Conservation (phyloP, 805 yeast species). For the Teunomyces funiuensis region DNA sequence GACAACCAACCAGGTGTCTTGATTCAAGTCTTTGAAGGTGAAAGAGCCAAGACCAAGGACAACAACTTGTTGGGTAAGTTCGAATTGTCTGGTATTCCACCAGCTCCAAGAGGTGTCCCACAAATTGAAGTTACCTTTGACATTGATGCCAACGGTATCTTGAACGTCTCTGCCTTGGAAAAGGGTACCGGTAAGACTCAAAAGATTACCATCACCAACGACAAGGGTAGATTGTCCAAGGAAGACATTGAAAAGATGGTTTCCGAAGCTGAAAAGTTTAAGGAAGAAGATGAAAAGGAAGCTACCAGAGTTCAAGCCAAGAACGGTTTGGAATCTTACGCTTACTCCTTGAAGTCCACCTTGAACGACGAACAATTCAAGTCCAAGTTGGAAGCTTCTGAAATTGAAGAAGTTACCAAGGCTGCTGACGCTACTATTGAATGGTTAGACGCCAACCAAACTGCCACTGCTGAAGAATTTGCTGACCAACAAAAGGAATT, state of each 20-base stretch:
- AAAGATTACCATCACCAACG: constrained; percentile 97
- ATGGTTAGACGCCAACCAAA: constrained; percentile 92
- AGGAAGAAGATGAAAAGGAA: constrained; percentile 95
- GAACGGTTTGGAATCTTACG: constrained; percentile 94
- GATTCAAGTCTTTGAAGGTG: constrained; percentile 98
- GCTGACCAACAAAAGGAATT: constrained; percentile 93
- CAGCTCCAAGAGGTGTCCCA: constrained; percentile 99
- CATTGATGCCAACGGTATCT: constrained; percentile 95
- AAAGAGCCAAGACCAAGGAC: constrained; percentile 93
- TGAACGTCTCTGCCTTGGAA: constrained; percentile 94
- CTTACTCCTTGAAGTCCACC: constrained; percentile 88
- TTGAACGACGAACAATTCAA: constrained; percentile 47
- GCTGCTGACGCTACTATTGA: constrained; percentile 82
- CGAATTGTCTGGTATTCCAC: constrained; percentile 95
- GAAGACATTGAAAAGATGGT: constrained; percentile 99
- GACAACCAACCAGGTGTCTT: constrained; percentile 99
- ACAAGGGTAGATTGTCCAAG: constrained; percentile 96
- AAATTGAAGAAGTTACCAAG: constrained; percentile 65
- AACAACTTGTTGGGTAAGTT: constrained; percentile 96
- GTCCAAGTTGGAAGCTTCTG: constrained; percentile 54
- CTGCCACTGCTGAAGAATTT: constrained; percentile 91
- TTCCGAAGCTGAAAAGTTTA: constrained; percentile 94
- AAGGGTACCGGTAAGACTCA: constrained; percentile 98
- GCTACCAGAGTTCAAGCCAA: constrained; percentile 89
- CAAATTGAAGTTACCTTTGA: constrained; percentile 97